Conservation (phyloP, 2,329 filamentous ascomycete species). For the Dactylellina sp. region DNA sequence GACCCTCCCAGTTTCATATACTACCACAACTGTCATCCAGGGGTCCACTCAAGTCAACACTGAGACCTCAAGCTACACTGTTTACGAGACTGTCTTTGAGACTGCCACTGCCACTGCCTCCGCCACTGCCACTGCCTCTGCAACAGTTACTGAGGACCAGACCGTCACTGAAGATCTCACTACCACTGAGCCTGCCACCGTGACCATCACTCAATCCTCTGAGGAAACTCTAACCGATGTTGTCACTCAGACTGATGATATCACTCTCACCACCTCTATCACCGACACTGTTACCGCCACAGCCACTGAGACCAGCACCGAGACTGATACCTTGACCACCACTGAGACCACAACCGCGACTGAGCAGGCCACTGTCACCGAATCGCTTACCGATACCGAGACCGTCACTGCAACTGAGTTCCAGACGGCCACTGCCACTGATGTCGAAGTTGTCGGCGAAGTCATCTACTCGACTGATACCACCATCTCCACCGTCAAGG, state of each 20-base stretch:
- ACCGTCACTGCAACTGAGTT: not conserved
- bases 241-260: conserved; percentile 14
- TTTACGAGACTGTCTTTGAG: not conserved
- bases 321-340: not conserved
- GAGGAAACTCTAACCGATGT: conserved; percentile 6
- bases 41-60: conserved; percentile 12
- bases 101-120: conserved; percentile 7
- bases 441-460: conserved; percentile 7
- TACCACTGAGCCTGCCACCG: conserved; percentile 8
- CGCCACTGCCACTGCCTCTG: conserved; percentile 12
- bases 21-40: conserved; percentile 5
- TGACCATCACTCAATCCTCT: conserved; percentile 3
- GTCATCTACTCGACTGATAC: conserved; percentile 4
- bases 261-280: conserved; percentile 12
- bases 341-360: conserved; percentile 12
- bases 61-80: not conserved
- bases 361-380: conserved; percentile 1
- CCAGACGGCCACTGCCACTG: conserved; percentile 10
- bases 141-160: conserved; percentile 18
- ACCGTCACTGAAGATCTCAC: conserved; percentile 13
- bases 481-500: conserved; percentile 7
- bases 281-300: not conserved
- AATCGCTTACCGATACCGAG: conserved; percentile 10
- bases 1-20: conserved; percentile 15
- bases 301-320: conserved; percentile 13